These are phyloP conservation scores for Ustilago sp. DNA, from an alignment of 1,284 basidiomycete species.

Conservation along the genomic window DNA sequence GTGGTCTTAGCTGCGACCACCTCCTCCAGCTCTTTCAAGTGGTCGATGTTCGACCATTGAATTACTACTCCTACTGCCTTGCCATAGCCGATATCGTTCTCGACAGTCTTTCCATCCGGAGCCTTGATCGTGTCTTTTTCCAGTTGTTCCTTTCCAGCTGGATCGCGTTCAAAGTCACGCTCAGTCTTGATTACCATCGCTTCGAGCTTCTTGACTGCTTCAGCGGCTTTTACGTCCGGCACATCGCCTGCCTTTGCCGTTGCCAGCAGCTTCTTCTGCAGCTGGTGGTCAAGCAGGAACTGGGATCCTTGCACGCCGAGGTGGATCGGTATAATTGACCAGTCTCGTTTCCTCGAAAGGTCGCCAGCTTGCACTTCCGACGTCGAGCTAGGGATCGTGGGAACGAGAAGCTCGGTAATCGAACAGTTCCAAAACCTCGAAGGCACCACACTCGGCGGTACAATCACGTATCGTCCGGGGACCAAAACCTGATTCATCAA, in stretches of 20 bases:
- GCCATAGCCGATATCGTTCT: slow-evolving; percentile 42
- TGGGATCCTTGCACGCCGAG: slow-evolving; percentile 47
- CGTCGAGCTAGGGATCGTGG: slow-evolving; percentile 20
- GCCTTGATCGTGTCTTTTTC: slow-evolving; percentile 35
- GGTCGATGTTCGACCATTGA: slow-evolving; percentile 43
- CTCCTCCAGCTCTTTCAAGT: slow-evolving; percentile 36
- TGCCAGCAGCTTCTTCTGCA: slow-evolving; percentile 31
- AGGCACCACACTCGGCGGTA: slow-evolving; percentile 30
- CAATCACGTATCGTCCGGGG: slow-evolving; percentile 40
- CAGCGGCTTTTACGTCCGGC: background rate
- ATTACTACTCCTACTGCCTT: slow-evolving; percentile 27
- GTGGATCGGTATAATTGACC: slow-evolving; percentile 44
- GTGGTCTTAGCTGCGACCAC: background rate
- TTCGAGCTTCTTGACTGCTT: slow-evolving; percentile 19
- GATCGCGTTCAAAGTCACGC: slow-evolving; percentile 39
- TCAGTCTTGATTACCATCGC: slow-evolving; percentile 25
- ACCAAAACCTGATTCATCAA: slow-evolving; percentile 60
- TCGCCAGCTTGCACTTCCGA: slow-evolving; percentile 17
- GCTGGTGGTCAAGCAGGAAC: slow-evolving; percentile 39
- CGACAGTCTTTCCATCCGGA: slow-evolving; percentile 31
- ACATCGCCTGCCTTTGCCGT: slow-evolving; percentile 1
- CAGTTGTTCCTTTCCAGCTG: slow-evolving; percentile 23
- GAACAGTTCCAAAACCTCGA: slow-evolving; percentile 66
- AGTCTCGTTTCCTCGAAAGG: slow-evolving; percentile 14
- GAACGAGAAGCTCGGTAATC: slow-evolving; percentile 60